phyloP scores from a whole-genome alignment of 2,329 filamentous ascomycete species.

The Nothophaeocryptopus gaeumannii region DNA sequence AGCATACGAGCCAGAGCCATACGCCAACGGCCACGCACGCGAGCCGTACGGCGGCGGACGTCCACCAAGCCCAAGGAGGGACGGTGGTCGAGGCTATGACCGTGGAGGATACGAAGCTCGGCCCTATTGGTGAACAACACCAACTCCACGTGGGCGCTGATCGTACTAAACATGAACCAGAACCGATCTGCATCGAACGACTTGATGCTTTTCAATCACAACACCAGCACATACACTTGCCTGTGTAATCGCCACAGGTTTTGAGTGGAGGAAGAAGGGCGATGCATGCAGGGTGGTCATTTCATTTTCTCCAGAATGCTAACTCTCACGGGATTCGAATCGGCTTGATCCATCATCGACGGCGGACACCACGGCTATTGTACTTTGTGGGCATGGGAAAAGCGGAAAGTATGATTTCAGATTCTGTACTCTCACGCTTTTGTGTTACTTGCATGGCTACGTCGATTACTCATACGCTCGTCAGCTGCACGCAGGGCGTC shows the following conservation, averaged over 20 bases:
- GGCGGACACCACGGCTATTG: too few relatives aligned
- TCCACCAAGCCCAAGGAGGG: slow-evolving; percentile 50
- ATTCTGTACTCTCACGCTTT: slow-evolving; percentile 1
- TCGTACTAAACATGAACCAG: slow-evolving; percentile 19
- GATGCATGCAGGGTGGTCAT: neutral
- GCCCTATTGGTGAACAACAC: slow-evolving; percentile 32
- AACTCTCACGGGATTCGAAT: slow-evolving; percentile 5
- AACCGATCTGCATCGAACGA: slow-evolving; percentile 9
- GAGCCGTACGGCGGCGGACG: slow-evolving; percentile 46
- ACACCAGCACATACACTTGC: slow-evolving; percentile 12
- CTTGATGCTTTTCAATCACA: slow-evolving; percentile 9
- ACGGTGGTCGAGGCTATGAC: slow-evolving; percentile 32
- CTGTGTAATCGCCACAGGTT: too few relatives aligned
- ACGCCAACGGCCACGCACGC: slow-evolving; percentile 56
- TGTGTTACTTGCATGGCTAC: neutral
- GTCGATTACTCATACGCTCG: slow-evolving; percentile 3
- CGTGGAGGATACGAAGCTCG: slow-evolving; percentile 26
- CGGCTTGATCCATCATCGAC: too few relatives aligned
- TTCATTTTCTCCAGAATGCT: slow-evolving; percentile 4
- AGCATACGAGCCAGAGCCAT: slow-evolving; percentile 57
- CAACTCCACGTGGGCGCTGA: slow-evolving; percentile 18
- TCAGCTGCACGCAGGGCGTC: neutral
- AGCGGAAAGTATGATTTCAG: slow-evolving; percentile 3
- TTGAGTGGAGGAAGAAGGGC: neutral
- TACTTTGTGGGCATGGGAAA: slow-evolving; percentile 3